These are phyloP conservation scores for Uncinocarpus reesii DNA, from an alignment of 2,329 filamentous ascomycete genomes.

Conservation along the genomic window DNA sequence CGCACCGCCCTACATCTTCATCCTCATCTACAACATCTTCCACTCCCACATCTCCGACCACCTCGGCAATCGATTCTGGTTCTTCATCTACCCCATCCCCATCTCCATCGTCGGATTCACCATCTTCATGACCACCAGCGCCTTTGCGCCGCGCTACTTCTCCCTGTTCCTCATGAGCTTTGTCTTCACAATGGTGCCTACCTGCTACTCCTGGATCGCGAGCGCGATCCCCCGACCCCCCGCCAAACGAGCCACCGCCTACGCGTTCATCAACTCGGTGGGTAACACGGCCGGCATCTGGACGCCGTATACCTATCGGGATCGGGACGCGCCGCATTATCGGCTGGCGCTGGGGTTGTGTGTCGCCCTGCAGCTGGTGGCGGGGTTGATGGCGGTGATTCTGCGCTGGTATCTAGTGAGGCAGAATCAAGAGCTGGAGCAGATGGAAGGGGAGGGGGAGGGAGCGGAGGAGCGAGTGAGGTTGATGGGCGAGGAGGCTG, in stretches of 20 bases:
- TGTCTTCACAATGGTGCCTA: constrained; percentile 47
- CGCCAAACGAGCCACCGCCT: constrained; percentile 46
- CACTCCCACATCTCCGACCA: constrained; percentile 40
- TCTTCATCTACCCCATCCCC: constrained; percentile 44
- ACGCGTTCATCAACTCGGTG: constrained; percentile 47
- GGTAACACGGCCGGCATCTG: constrained; percentile 46
- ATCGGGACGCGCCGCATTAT: constrained; percentile 33
- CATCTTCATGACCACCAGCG: constrained; percentile 45
- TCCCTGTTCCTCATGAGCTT: constrained; percentile 48
- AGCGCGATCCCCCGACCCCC: constrained; percentile 44
- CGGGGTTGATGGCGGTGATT: constrained; percentile 26
- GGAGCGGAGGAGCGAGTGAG: constrained; percentile 31
- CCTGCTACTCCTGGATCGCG: constrained; percentile 42
- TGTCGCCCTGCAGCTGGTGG: constrained; percentile 34
- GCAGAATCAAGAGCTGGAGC: constrained; percentile 43
- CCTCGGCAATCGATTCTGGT: constrained; percentile 41
- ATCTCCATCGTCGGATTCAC: constrained; percentile 44
- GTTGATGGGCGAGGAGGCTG: constrained; percentile 42
- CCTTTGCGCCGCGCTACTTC: constrained; percentile 47
- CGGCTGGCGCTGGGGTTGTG: constrained; percentile 34
- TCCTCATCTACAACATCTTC: constrained; percentile 40
- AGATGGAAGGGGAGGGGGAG: constrained; percentile 34
- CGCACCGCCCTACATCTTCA: constrained; percentile 46
- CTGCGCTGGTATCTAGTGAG: constrained; percentile 33
- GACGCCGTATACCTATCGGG: constrained; percentile 42